Base-by-base conservation (phyloP, 208 protist species). In the Leishmania gerbilli region DNA sequence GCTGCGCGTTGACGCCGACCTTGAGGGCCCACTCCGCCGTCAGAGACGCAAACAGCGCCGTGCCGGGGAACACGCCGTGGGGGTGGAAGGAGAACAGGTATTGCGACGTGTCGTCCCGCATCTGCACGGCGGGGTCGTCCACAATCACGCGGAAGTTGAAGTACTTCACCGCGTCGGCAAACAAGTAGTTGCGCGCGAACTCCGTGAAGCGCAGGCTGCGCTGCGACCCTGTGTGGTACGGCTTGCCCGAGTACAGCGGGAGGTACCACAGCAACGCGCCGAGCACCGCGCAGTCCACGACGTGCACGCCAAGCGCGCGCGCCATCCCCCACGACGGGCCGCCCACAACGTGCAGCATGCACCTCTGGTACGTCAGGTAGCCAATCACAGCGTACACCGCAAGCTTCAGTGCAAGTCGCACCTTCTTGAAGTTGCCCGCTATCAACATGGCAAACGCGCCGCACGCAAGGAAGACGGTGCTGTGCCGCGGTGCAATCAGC, bases 31-130 rank as follows among this genome's bases (percentile, higher is more conserved):
- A 97, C 79, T 88, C 84, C 55, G 87, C 77, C 4, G 91, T 95
- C n/a, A 91, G 67, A 4, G 86, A 47, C 47, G 85, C 86, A 71
- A 87, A 91, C 34, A 95, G 87, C 31, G 93, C 92, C 19, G 90
- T 95, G 64, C 91, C 90, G 24, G 93, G 88, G 65, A 95, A 93
- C 34, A 97, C 93, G 31, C 93, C 93, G 84, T 97, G 93, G 11
- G 93, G 93, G 77, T 97, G 93, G 81, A 92, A 95, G 55, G 88
- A 91, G 76, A 97, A 97, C 45, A 97, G 78, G 79, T 92, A 96
- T 77, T 92, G 87, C 75, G 84, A 88, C 27, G 49, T 84, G 64
- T 74, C 78, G 58, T 92, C 86, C 45, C 87, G 85, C 86, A 93
- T 77, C 56, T 90, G 77, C 77, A 95, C 91, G 27, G 71, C 67